These are phyloP conservation scores for Sugiyamaella americana DNA, from an alignment of 805 yeast species.

Conservation along the genomic window DNA sequence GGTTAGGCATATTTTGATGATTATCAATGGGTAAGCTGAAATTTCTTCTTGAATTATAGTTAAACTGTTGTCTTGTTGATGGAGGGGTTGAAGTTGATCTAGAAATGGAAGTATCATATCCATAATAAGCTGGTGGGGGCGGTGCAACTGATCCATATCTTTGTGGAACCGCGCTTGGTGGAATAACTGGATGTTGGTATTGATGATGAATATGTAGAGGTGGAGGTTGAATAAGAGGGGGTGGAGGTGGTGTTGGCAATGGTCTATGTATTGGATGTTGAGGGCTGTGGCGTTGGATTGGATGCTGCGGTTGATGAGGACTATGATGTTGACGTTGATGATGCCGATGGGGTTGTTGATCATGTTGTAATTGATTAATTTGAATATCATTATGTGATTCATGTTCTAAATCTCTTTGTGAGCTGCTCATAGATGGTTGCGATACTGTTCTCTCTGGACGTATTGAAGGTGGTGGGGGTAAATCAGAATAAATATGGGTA, in stretches of 20 bases:
- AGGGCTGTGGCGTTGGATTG: not conserved
- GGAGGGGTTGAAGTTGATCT: not conserved
- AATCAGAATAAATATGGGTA: not conserved
- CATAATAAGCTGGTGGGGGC: slow-evolving; percentile 1
- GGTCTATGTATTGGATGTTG: not conserved
- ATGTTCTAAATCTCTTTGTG: too few species aligned
- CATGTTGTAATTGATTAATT: not conserved
- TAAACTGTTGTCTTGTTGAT: not conserved
- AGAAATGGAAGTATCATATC: not conserved
- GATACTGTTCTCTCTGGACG: not conserved
- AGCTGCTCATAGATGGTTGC: too few species aligned
- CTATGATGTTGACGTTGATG: not conserved
- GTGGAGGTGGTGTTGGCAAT: not conserved
- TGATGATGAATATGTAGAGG: slow-evolving; percentile 3
- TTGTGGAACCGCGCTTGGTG: not conserved
- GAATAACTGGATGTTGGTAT: not conserved
- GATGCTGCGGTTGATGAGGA: not conserved
- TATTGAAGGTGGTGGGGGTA: not conserved
- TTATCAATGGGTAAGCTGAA: not conserved
- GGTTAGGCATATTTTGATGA: too few species aligned
- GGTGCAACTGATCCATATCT: not conserved
- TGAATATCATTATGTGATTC: too few species aligned
- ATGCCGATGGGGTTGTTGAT: not conserved
- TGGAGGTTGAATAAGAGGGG: not conserved
- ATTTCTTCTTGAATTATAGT: not conserved